phyloP scores from a whole-genome alignment of 2,329 filamentous ascomycete species.

The Aspergillus fischeri region DNA sequence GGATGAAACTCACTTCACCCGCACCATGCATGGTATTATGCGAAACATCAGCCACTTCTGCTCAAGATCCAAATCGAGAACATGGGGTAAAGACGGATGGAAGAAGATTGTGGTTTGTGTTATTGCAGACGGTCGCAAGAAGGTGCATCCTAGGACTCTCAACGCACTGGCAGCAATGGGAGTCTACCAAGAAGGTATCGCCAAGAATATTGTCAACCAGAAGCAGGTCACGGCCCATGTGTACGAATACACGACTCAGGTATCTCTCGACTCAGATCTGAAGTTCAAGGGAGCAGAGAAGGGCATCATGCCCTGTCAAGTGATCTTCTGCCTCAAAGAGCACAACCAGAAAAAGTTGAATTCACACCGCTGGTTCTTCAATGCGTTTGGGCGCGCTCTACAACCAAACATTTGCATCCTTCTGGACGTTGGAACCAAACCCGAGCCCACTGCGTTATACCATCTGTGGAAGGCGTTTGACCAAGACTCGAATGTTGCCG shows the following conservation, averaged over 20 bases:
- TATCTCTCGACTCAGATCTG: conserved; percentile 88
- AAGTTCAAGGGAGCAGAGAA: conserved; percentile 99
- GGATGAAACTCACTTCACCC: conserved; percentile 91
- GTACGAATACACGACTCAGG: conserved; percentile 98
- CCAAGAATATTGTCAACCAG: conserved; percentile 97
- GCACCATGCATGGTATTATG: conserved; percentile 98
- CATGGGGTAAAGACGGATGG: conserved; percentile 96
- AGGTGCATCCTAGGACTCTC: conserved; percentile 87
- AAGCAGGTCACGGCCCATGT: conserved; percentile 94
- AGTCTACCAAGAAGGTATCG: conserved; percentile 96
- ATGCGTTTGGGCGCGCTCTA: conserved; percentile 86
- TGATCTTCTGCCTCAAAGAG: conserved; percentile 98
- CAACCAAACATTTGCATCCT: conserved; percentile 97
- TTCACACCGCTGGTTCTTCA: conserved; percentile 99
- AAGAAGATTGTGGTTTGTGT: conserved; percentile 99
- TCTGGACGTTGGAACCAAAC: conserved; percentile 92
- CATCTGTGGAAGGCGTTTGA: conserved; percentile 99
- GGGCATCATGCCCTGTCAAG: conserved; percentile 94
- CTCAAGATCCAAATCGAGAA: conserved; percentile 82
- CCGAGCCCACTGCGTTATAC: conserved; percentile 85
- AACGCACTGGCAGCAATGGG: conserved; percentile 95
- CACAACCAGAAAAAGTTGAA: conserved; percentile 98
- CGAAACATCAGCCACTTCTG: conserved; percentile 98
- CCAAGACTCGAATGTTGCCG: conserved; percentile 93
- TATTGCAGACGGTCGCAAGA: conserved; percentile 88